Conservation (phyloP, 208 protist species). For the Leishmania guyanensis region DNA sequence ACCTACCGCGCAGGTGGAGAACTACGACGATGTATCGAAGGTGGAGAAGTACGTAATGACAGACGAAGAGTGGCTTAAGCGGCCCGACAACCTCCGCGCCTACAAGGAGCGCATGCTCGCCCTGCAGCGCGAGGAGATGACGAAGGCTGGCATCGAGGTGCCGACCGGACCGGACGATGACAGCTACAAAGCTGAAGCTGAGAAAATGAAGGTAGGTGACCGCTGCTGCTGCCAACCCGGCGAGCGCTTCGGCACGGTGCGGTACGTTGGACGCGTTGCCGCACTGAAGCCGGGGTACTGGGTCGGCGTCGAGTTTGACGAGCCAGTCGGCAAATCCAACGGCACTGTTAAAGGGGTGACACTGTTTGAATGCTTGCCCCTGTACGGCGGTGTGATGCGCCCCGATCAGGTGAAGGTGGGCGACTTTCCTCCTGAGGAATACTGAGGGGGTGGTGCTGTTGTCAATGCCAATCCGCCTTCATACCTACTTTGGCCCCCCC, state of each 20-base stretch:
- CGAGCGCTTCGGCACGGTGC: constrained; percentile 82
- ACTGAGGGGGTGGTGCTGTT: constrained; percentile 27
- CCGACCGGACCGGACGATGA: constrained; percentile 47
- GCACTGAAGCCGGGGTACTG: constrained; percentile 89
- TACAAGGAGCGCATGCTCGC: constrained; percentile 82
- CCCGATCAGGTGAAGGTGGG: constrained; percentile 89
- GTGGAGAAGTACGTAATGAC: constrained; percentile 93
- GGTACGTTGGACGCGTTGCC: constrained; percentile 86
- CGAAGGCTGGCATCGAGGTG: constrained; percentile 51
- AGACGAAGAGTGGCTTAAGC: constrained; percentile 91
- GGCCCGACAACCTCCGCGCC: constrained; percentile 74
- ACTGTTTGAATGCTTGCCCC: constrained; percentile 86
- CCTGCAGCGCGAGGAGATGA: constrained; percentile 71
- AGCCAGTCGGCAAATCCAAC: constrained; percentile 95
- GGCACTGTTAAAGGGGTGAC: constrained; percentile 88
- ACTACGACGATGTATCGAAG: constrained; percentile 85
- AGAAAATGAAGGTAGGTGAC: constrained; percentile 80
- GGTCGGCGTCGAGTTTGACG: constrained; percentile 94
- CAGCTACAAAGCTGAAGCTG: constrained; percentile 70
- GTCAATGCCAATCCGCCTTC: not conserved
- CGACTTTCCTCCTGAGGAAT: constrained; percentile 89
- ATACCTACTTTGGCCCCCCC: not conserved
- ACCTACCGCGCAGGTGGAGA: constrained; percentile 61
- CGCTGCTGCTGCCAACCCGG: constrained; percentile 84
- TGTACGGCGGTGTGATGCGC: constrained; percentile 88